Percentiles rank a stretch among this genome's conserved stretches.
Conservation (phyloP, 805 yeast genomes). For the Candida germanica region DNA sequence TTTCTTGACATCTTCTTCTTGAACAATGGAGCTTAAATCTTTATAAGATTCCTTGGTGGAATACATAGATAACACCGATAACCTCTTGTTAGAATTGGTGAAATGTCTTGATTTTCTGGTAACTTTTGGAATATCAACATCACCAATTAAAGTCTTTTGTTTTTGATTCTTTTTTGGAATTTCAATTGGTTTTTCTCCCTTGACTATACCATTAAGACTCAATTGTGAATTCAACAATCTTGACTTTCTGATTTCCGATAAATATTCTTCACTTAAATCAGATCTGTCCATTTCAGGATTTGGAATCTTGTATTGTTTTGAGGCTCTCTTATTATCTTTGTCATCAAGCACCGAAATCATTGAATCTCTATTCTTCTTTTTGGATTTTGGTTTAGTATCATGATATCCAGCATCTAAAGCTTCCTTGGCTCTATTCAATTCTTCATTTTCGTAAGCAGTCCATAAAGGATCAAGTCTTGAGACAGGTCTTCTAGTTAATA, state of each 20-base stretch:
- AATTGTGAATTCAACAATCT: conserved; percentile 43
- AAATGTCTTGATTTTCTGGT: conserved; percentile 65
- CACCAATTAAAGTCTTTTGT: conserved; percentile 48
- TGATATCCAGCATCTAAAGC: conserved; percentile 36
- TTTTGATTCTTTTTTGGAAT: conserved; percentile 22
- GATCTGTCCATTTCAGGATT: conserved; percentile 33
- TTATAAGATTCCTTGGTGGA: conserved; percentile 65
- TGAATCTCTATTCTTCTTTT: conserved; percentile 28
- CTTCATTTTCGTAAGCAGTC: conserved; percentile 48
- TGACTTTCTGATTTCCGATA: conserved; percentile 43
- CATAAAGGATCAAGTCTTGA: conserved; percentile 57
- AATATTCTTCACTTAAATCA: conserved; percentile 42
- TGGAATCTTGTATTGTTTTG: conserved; percentile 30
- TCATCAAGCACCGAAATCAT: conserved; percentile 30
- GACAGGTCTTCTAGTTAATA: conserved; percentile 52
- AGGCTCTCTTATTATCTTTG: conserved; percentile 9
- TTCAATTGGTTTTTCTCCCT: conserved; percentile 15
- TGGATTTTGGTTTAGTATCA: conserved; percentile 15
- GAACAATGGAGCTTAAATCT: conserved; percentile 46
- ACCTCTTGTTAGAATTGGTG: conserved; percentile 60
- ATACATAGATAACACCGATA: conserved; percentile 68
- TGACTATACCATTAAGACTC: conserved; percentile 23
- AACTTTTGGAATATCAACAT: conserved; percentile 66
- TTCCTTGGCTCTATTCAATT: conserved; percentile 42
- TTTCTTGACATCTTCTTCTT: conserved; percentile 16